These are phyloP conservation scores for Fraxinus anomala DNA, from an alignment of 257 asterid species.

Conservation along the genomic window DNA sequence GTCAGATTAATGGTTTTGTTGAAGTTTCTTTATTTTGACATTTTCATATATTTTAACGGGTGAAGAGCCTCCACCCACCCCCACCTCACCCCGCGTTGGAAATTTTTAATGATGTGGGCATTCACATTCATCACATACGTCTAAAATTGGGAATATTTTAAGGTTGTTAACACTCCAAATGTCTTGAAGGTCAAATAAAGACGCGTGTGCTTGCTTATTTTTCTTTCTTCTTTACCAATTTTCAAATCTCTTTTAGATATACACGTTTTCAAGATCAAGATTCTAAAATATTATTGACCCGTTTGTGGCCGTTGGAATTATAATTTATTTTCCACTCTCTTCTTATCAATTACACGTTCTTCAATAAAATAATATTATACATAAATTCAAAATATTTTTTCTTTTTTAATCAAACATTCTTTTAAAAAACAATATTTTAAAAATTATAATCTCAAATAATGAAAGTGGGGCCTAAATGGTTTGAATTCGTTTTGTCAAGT, in stretches of 20 bases:
- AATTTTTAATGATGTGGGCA: not conserved
- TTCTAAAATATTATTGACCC: not conserved
- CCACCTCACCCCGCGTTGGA: slow-evolving; percentile 23
- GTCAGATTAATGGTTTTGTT: slow-evolving; percentile 29
- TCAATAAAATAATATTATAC: no score
- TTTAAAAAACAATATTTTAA: no score
- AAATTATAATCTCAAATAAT: no score
- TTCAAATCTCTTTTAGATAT: not conserved
- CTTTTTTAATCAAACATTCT: no score
- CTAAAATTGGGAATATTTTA: no score
- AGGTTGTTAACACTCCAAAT: not conserved
- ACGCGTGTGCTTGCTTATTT: slow-evolving; percentile 21
- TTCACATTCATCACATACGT: not conserved
- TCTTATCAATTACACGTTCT: no score
- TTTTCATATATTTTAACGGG: slow-evolving; percentile 27
- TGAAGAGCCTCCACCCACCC: slow-evolving; percentile 16
- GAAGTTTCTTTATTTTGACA: slow-evolving; percentile 48
- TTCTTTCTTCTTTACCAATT: not conserved
- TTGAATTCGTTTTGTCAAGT: not conserved
- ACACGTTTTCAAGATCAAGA: not conserved
- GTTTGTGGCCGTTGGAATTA: no score
- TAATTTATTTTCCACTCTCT: no score
- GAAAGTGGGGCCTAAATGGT: not conserved
- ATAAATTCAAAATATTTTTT: no score
- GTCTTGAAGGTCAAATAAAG: slow-evolving; percentile 22